Conservation (phyloP, 148 eudicot species). For the Cornus suecica region DNA sequence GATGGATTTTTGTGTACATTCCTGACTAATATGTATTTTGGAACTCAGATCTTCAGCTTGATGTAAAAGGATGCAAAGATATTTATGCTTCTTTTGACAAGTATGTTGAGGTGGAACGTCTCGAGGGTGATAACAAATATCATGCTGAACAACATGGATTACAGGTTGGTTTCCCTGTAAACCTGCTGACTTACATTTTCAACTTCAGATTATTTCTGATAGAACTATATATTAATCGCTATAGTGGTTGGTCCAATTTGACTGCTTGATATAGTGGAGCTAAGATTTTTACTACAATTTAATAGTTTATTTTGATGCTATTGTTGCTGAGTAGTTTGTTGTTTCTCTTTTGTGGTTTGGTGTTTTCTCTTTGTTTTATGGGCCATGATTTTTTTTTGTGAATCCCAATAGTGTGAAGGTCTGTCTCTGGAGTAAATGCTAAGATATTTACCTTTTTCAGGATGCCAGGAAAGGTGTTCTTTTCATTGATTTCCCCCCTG, state of each 20-base stretch:
- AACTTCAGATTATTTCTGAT: neutral
- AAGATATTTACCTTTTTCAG: constrained; percentile 21
- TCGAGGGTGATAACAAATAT: constrained; percentile 49
- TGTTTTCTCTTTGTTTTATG: neutral
- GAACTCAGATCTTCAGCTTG: constrained; percentile 29
- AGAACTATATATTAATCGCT: neutral
- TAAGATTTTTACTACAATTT: neutral
- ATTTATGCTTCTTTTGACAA: constrained; percentile 61
- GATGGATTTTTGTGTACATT: neutral
- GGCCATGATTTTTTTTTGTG: neutral
- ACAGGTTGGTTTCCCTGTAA: constrained; percentile 13
- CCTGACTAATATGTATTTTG: constrained; percentile 3
- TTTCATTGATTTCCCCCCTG: constrained; percentile 45
- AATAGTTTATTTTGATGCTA: neutral
- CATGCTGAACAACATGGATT: constrained; percentile 41
- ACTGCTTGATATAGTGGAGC: constrained; percentile 8
- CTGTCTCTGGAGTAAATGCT: neutral
- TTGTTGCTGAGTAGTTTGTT: neutral
- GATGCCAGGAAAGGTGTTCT: constrained; percentile 50
- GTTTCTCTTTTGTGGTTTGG: neutral
- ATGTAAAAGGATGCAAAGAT: constrained; percentile 33
- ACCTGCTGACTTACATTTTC: neutral
- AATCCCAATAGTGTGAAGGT: neutral
- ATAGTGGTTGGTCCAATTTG: neutral
- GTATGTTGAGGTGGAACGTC: constrained; percentile 51